A percentile compares a stretch with the other conserved stretches of the same genome.
Conservation (phyloP, 331 rosid genomes). For the Phaseolus coccineus region DNA sequence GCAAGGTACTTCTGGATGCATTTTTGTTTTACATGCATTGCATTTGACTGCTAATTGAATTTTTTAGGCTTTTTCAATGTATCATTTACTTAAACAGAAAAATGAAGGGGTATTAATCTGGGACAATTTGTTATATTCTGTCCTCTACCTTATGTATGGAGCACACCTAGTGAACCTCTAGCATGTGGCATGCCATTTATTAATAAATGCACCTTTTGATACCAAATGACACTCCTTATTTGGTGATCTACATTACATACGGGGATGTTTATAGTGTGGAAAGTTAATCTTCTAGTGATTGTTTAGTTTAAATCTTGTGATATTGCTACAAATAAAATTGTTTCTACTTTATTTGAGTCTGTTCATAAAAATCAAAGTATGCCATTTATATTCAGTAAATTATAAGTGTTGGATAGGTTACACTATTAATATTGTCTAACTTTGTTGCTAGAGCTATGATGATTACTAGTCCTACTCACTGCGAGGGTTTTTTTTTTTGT, state of each 20-base stretch:
- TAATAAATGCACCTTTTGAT: neutral
- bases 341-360: constrained; percentile 7
- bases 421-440: constrained; percentile 28
- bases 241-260: neutral
- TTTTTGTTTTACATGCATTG: constrained; percentile 31
- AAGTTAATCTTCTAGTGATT: constrained; percentile 29
- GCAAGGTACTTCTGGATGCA: constrained; percentile 72
- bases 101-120: neutral
- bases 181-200: constrained; percentile 6
- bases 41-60: constrained; percentile 20
- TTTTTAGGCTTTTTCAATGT: constrained; percentile 30
- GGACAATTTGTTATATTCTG: constrained; percentile 19
- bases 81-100: constrained; percentile 17
- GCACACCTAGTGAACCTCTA: constrained; percentile 4
- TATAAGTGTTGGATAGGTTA: constrained; percentile 6
- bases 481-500: neutral
- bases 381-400: constrained; percentile 10
- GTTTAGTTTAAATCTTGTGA: constrained; percentile 16
- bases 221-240: neutral
- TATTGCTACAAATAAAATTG: neutral
- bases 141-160: neutral
- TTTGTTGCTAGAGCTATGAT: constrained; percentile 6
- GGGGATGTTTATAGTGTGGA: constrained; percentile 11
- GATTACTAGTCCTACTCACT: constrained; percentile 2
- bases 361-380: neutral